A percentile compares a stretch with the other conserved stretches of the same genome.
Conservation (phyloP, 1,284 basidiomycete genomes). For the Trichosporon sp. region DNA sequence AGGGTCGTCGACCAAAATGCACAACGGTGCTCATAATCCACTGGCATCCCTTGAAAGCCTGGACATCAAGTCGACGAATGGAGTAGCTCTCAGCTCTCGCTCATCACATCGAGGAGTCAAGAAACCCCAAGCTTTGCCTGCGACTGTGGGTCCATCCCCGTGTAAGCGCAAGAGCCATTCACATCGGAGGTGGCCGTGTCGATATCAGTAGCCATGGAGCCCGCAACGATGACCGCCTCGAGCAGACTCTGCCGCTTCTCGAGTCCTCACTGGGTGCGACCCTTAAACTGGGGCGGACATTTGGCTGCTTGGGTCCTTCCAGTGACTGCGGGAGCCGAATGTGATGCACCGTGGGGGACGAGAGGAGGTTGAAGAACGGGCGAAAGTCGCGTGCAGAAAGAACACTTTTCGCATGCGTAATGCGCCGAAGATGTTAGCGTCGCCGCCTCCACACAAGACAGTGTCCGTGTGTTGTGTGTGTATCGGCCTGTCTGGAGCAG, state of each 20-base stretch:
- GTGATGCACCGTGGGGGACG: background rate
- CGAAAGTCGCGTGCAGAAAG: background rate
- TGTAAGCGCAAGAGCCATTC: background rate
- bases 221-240: background rate
- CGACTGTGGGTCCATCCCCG: background rate
- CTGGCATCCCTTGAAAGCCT: background rate
- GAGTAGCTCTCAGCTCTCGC: slow-evolving; percentile 5
- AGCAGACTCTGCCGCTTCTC: slow-evolving; percentile 5
- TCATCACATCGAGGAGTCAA: slow-evolving; percentile 3
- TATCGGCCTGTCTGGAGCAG: background rate
- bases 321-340: background rate
- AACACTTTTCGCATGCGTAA: background rate
- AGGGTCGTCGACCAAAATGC: too few relatives aligned
- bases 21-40: too few relatives aligned
- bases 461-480: background rate
- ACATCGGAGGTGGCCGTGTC: background rate
- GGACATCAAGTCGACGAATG: background rate
- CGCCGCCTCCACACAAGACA: background rate
- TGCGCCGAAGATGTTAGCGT: background rate
- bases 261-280: background rate
- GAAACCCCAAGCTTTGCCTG: slow-evolving; percentile 6
- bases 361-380: background rate
- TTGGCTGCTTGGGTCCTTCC: background rate
- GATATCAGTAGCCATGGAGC: background rate
- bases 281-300: background rate